Conservation (phyloP, 2,329 filamentous ascomycete genomes). For the Neospermospora avenae region DNA sequence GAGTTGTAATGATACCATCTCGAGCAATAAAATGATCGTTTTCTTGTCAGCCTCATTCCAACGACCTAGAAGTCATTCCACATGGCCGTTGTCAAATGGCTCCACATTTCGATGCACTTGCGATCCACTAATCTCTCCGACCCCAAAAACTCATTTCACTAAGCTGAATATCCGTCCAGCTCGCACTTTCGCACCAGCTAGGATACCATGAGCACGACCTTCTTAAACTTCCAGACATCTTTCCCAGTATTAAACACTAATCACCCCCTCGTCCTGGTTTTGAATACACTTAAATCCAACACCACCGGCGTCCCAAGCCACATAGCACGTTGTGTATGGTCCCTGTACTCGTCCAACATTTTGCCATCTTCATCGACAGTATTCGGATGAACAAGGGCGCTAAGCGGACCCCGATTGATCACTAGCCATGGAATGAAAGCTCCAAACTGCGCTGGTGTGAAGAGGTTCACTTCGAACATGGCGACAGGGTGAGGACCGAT, state of each 20-base stretch:
- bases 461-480: slow-evolving; percentile 92
- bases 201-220: no score
- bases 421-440: slow-evolving; percentile 85
- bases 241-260: no score
- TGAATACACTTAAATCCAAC: slow-evolving; percentile 53
- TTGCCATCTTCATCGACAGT: slow-evolving; percentile 54
- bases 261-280: not conserved
- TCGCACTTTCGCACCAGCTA: no score
- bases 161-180: no score
- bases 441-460: slow-evolving; percentile 82
- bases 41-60: not conserved
- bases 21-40: slow-evolving; percentile 2
- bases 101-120: no score
- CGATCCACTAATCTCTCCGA: no score
- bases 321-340: slow-evolving; percentile 58
- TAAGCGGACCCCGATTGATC: slow-evolving; percentile 76
- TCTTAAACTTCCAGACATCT: no score
- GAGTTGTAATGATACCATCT: slow-evolving; percentile 1
- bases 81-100: no score
- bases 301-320: slow-evolving; percentile 71
- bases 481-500: slow-evolving; percentile 78
- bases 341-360: slow-evolving; percentile 30
- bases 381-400: slow-evolving; percentile 79
- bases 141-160: no score
- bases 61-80: no score